Conservation (phyloP, 805 yeast genomes). For the Metschnikowia noctiluminum region DNA sequence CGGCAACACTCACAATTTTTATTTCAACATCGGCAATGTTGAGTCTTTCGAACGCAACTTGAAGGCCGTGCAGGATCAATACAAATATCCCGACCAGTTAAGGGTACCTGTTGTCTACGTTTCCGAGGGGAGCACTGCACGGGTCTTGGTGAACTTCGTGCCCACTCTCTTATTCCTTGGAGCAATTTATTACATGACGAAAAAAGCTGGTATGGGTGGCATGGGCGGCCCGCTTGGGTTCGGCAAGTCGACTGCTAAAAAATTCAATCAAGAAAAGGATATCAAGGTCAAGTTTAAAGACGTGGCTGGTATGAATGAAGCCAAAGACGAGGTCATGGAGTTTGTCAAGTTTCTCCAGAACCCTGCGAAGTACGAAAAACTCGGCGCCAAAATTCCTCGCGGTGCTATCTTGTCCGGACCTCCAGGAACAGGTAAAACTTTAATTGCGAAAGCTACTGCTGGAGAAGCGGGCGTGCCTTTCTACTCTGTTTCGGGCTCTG, state of each 20-base stretch:
- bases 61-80: conserved; percentile 69
- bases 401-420: conserved; percentile 98
- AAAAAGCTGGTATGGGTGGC: conserved; percentile 50
- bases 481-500: conserved; percentile 93
- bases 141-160: conserved; percentile 65
- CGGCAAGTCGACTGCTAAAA: conserved; percentile 85
- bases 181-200: conserved; percentile 80
- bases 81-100: conserved; percentile 56
- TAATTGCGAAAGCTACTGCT: conserved; percentile 96
- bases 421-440: conserved; percentile 99
- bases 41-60: conserved; percentile 83
- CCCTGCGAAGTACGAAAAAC: conserved; percentile 83
- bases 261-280: conserved; percentile 87
- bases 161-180: conserved; percentile 91
- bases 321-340: conserved; percentile 97
- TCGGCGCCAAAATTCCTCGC: conserved; percentile 97
- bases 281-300: conserved; percentile 86
- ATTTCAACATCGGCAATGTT: conserved; percentile 83
- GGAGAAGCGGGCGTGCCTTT: conserved; percentile 99
- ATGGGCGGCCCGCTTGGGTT: conserved; percentile 68
- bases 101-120: conserved; percentile 80
- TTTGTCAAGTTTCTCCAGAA: conserved; percentile 90
- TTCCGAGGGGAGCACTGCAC: conserved; percentile 63
- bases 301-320: conserved; percentile 97
- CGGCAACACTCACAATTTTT: conserved; percentile 22